These are phyloP conservation scores for Magnusiomyces starmeri DNA, from an alignment of 1,139 yeast species.

Conservation along the genomic window DNA sequence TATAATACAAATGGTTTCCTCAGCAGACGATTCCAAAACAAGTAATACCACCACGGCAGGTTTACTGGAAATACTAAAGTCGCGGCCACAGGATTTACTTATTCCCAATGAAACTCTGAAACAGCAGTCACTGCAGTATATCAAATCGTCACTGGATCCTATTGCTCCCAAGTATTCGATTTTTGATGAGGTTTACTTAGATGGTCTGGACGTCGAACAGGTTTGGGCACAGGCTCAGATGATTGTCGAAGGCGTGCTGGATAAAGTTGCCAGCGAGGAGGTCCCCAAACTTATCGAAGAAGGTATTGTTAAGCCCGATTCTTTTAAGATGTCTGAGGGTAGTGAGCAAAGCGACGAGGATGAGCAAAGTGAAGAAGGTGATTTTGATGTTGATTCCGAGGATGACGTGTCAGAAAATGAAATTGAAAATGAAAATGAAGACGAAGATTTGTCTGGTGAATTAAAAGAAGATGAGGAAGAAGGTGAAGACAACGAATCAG, in stretches of 20 bases:
- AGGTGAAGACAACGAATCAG: constrained; percentile 15
- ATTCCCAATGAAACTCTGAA: constrained; percentile 25
- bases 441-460: too few relatives aligned
- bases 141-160: constrained; percentile 59
- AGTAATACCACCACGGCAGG: too few relatives aligned
- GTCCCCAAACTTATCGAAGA: constrained; percentile 19
- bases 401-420: constrained; percentile 14
- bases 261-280: constrained; percentile 40
- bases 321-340: constrained; percentile 13
- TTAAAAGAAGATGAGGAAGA: constrained; percentile 20
- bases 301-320: constrained; percentile 20
- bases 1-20: background rate
- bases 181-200: constrained; percentile 73
- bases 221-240: constrained; percentile 91
- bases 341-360: constrained; percentile 24
- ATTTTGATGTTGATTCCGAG: constrained; percentile 17
- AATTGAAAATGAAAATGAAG: constrained; percentile 15
- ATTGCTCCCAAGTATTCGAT: constrained; percentile 56
- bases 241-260: constrained; percentile 65
- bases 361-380: constrained; percentile 18
- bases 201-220: constrained; percentile 84
- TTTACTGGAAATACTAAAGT: constrained; percentile 18
- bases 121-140: constrained; percentile 34
- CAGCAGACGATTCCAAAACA: too few relatives aligned
- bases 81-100: constrained; percentile 29